phyloP scores from a whole-genome alignment of 1,284 basidiomycete species.

The Xerocomus nothofagi region DNA sequence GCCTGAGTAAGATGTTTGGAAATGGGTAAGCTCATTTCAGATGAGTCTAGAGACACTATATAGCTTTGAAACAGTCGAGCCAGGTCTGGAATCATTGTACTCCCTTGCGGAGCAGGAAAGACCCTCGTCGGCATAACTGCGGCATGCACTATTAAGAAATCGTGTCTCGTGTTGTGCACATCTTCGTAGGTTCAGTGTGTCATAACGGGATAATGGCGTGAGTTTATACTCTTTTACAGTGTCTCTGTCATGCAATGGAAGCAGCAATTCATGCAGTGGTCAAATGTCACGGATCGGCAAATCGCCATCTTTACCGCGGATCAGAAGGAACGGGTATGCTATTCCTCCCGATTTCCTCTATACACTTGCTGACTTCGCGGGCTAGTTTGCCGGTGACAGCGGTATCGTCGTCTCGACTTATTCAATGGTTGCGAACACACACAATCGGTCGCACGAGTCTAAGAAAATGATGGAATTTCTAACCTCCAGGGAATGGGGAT shows the following conservation, averaged over 20 bases:
- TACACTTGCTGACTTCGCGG: slow-evolving; percentile 1
- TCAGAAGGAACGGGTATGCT: slow-evolving; percentile 87
- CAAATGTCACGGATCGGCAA: slow-evolving; percentile 92
- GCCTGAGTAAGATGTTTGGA: slow-evolving; percentile 97
- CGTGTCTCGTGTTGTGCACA: slow-evolving; percentile 95
- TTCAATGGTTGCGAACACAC: slow-evolving; percentile 97
- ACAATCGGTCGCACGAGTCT: slow-evolving; percentile 93
- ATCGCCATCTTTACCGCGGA: slow-evolving; percentile 96
- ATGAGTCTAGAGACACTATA: neutral
- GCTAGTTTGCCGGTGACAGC: slow-evolving; percentile 87
- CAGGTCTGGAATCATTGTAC: slow-evolving; percentile 96
- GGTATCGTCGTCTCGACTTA: slow-evolving; percentile 98
- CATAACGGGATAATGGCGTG: neutral
- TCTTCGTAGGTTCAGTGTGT: slow-evolving; percentile 70
- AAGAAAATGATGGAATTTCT: slow-evolving; percentile 99
- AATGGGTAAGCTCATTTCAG: slow-evolving; percentile 67
- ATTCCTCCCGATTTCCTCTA: neutral
- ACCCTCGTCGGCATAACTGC: slow-evolving; percentile 99
- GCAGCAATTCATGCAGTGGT: slow-evolving; percentile 96
- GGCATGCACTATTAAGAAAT: slow-evolving; percentile 99
- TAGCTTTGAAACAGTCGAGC: slow-evolving; percentile 65
- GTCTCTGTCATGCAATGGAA: slow-evolving; percentile 99
- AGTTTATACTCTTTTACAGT: slow-evolving; percentile 41
- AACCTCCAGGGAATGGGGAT: slow-evolving; percentile 92
- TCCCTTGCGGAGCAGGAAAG: slow-evolving; percentile 98